These are phyloP conservation scores for Syzygium oleosum DNA, from an alignment of 345 rosid genomes.

Conservation along the genomic window DNA sequence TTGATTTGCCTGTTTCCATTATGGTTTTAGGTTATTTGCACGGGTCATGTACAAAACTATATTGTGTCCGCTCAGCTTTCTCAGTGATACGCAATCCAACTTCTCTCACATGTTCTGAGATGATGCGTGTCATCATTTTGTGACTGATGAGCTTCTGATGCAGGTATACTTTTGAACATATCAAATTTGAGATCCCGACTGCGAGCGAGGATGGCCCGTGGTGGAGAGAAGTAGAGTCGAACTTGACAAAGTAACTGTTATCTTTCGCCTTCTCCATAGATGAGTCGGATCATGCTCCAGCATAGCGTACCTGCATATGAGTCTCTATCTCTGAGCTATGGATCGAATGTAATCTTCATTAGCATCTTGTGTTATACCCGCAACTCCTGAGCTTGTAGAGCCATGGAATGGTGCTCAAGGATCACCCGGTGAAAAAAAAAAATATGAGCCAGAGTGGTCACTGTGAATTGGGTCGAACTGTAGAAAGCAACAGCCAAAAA, in stretches of 20 bases:
- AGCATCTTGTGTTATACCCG: background rate
- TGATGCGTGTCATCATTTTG: background rate
- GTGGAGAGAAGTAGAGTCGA: background rate
- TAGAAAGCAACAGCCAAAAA: background rate
- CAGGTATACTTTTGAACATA: background rate
- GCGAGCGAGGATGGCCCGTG: background rate
- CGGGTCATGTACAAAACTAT: background rate
- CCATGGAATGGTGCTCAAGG: background rate
- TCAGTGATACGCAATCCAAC: background rate
- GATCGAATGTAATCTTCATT: background rate
- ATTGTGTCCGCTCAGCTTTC: background rate
- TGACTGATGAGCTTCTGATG: background rate
- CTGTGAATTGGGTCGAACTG: background rate
- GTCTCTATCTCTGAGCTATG: background rate
- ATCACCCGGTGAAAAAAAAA: too few species aligned
- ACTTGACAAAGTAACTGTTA: background rate
- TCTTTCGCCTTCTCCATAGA: background rate
- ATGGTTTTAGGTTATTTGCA: background rate
- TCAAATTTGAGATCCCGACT: background rate
- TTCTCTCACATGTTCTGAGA: background rate
- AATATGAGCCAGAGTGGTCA: too few species aligned
- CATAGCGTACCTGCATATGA: background rate
- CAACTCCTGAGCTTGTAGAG: background rate
- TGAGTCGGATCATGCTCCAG: background rate
- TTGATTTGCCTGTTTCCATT: background rate